Conservation (phyloP, 768 basidiomycete species). For the Tylopilus sp. region DNA sequence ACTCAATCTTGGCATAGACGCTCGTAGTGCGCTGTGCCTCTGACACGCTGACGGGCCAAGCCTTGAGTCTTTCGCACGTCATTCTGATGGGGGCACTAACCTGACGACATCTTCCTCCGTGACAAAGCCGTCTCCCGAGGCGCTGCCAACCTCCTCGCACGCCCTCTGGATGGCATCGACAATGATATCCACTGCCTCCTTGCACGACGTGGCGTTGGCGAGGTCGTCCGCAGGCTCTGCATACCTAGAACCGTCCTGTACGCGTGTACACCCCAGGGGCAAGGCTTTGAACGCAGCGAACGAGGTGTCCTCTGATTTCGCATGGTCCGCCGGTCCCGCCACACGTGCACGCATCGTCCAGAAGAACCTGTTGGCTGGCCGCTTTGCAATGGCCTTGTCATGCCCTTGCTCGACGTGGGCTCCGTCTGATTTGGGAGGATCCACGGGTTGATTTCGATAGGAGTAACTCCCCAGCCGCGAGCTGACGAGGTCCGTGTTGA, state of each 20-base stretch:
- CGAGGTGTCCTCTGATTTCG: slow-evolving; percentile 37
- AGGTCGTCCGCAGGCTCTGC: slow-evolving; percentile 62
- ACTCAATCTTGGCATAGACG: slow-evolving; percentile 89
- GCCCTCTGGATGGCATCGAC: slow-evolving; percentile 67
- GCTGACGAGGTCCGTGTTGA: slow-evolving; percentile 56
- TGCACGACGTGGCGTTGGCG: slow-evolving; percentile 60
- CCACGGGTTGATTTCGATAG: slow-evolving; percentile 61
- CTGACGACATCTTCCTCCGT: slow-evolving; percentile 74
- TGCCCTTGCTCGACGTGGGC: background rate
- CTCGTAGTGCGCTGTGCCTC: slow-evolving; percentile 86
- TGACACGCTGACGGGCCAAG: slow-evolving; percentile 49
- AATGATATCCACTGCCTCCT: slow-evolving; percentile 72
- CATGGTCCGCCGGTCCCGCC: slow-evolving; percentile 33
- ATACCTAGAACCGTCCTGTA: slow-evolving; percentile 42
- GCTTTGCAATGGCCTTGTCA: slow-evolving; percentile 1
- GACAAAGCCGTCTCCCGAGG: slow-evolving; percentile 45
- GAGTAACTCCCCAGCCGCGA: slow-evolving; percentile 86
- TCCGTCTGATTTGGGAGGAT: slow-evolving; percentile 5
- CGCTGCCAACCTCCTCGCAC: slow-evolving; percentile 59
- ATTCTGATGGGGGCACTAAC: slow-evolving; percentile 36
- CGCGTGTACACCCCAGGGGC: slow-evolving; percentile 60
- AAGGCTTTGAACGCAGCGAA: slow-evolving; percentile 80
- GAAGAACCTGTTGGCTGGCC: slow-evolving; percentile 20
- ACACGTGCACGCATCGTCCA: slow-evolving; percentile 28
- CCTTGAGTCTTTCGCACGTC: background rate